A percentile compares a stretch with the other conserved stretches of the same genome.
These are phyloP conservation scores for Stellera chamaejasme DNA, from an alignment of 345 rosid genomes.

Conservation along the genomic window DNA sequence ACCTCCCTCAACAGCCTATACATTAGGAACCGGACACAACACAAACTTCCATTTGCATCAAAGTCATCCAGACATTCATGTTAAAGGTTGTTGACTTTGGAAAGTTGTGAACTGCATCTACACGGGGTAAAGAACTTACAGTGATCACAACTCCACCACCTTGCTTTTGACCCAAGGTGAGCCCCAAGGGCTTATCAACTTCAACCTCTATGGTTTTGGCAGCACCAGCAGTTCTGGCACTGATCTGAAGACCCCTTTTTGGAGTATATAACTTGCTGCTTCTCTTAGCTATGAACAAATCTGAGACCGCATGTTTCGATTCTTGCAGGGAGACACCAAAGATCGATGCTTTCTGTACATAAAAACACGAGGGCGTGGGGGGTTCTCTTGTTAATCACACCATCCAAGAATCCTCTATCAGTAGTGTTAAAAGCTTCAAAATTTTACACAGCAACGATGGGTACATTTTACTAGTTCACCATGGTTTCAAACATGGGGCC, in stretches of 20 bases:
- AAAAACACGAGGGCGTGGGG: too few species aligned
- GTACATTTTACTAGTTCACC: too few species aligned
- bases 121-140: conserved; percentile 30
- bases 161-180: conserved; percentile 82
- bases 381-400: too few species aligned
- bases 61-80: not conserved
- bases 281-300: conserved; percentile 26
- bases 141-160: conserved; percentile 92
- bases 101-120: not conserved
- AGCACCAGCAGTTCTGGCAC: conserved; percentile 64
- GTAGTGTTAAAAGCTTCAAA: too few species aligned
- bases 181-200: conserved; percentile 93
- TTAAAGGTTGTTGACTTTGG: not conserved
- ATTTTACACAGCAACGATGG: too few species aligned
- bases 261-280: conserved; percentile 3
- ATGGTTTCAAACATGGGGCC: too few species aligned
- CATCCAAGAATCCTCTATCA: too few species aligned
- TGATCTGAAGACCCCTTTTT: conserved; percentile 40
- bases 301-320: conserved; percentile 41
- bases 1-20: conserved; percentile 83
- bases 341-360: conserved; percentile 42
- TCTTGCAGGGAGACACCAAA: conserved; percentile 66
- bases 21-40: too few species aligned
- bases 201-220: conserved; percentile 80
- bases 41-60: not conserved